Base-by-base conservation (phyloP, 1,284 basidiomycete genomes). In the Afroboletus lepidellus region DNA sequence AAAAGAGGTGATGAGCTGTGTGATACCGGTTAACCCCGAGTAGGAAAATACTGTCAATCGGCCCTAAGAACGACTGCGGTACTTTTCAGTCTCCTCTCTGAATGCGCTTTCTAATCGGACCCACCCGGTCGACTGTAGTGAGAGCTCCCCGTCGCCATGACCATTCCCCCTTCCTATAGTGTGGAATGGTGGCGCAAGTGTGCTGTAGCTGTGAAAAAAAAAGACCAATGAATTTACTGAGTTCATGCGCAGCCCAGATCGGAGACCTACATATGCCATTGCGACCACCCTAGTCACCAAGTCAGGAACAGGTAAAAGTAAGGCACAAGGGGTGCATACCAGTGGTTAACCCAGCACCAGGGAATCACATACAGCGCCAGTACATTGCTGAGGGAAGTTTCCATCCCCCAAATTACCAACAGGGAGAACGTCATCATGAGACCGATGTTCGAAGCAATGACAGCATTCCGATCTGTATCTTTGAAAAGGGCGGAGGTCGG, bases 401-500 rank as follows among this genome's bases (percentile, higher is more conserved):
- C 20, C 37, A 47, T 47, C 29, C 36, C 13, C 46, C 46, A 47
- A 30, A 39, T 29, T 15, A 47, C 46, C 46, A 47, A 24, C 16
- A 47, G 15, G 37, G 27, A 47, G 21, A 39, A 24, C 46, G 39
- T 47, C 6, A 9, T 13, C 2, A 47, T 11, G 15, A 47, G 46
- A 18, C 46, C 46, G 8, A 32, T 39, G 12, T 47, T 47, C 8
- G 46, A 47, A 24, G 24, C 8, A 6, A 47, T 18, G 18, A 47
- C 37, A 3, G 25, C 46, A 18, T 39, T 47, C 21, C 37, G 46
- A 7, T 47, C 46, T 2, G 46, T 47, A 9, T 39, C 37, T 18
- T 47, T 47, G 46, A 47, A 47, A 15, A 47, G 37, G 27, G 46
- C 46, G 23, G 46, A 47, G 16, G 46, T 30, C 9, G 46, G 46